Base-by-base conservation (phyloP, 2,329 filamentous ascomycete species). In the Ascomycota sp. region DNA sequence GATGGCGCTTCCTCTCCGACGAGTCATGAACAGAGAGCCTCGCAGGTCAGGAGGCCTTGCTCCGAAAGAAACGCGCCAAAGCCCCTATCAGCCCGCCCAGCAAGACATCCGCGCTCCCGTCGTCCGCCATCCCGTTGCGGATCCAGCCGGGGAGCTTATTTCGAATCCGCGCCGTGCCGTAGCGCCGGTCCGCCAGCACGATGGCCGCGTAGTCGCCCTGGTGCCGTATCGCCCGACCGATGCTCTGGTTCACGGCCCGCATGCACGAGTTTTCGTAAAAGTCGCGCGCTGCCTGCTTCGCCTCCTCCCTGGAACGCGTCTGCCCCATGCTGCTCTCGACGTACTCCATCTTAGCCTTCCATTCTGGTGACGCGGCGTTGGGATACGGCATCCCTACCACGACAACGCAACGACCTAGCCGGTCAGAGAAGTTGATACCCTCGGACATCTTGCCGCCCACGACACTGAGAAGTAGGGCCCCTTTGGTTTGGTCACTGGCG, bases 341-440 rank as follows among this genome's bases (percentile, higher is more conserved):
- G 48, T 93, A 84, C 47, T 81, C 73, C 48, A 89, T 72, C 51
- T 86, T 86, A 0, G 86, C 82, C 51, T 81, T 83, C 86, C 86
- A 95, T 46, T 93, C 82, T 1, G 83, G 74, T 8, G 78, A 82
- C 43, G 79, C 71, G 35, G 83, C 73, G 44, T 95, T 98, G 0
- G 89, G 83, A 44, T 91, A 98, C 0, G 89, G 89, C 4, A 98
- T 59, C 0, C 89, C 89, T 10, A 95, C 70, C n/a, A 95, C 77
- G 10, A 92, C 61, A 7, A 98, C 83, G 35, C 80, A 86, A 24
- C 89, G 74, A 1, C 89, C 89, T 0, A 98, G 70, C 3, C 67
- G 64, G 55, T 98, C 84, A 1, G 81, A 86, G 57, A 98, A 98
- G 55, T 98, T 98, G 58, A 98, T 98, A 41, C 89, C 89, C 55